Percentiles rank a stretch among this genome's conserved stretches.
These are phyloP conservation scores for Termitomyces sp. DNA, from an alignment of 1,284 basidiomycete genomes.

Conservation along the genomic window DNA sequence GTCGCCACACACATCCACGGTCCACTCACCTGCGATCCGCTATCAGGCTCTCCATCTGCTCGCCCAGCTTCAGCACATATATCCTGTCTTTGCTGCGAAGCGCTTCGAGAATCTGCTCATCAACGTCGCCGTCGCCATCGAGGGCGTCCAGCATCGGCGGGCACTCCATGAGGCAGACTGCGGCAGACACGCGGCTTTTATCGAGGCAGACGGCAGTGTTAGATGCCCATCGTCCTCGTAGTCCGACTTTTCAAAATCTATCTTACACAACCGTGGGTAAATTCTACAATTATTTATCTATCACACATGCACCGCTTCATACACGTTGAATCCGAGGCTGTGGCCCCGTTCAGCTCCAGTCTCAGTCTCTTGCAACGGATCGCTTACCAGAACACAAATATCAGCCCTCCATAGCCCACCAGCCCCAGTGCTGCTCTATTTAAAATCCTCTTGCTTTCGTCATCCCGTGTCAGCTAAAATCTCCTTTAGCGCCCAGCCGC, in stretches of 20 bases:
- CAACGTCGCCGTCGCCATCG: conserved; percentile 58
- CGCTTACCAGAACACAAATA: conserved; percentile 86
- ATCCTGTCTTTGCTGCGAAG: conserved; percentile 79
- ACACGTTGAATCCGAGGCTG: conserved; percentile 76
- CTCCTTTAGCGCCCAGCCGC: background rate
- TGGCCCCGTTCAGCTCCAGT: background rate
- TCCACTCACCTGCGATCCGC: conserved; percentile 53
- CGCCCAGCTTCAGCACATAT: conserved; percentile 78
- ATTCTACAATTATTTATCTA: conserved; percentile 1
- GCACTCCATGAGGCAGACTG: background rate
- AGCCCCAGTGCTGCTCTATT: conserved; percentile 64
- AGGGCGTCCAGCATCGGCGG: conserved; percentile 17
- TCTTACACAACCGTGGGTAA: conserved; percentile 19
- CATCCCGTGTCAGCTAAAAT: conserved; percentile 58
- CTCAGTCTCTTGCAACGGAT: background rate
- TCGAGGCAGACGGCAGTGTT: too few relatives aligned
- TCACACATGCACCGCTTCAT: conserved; percentile 41
- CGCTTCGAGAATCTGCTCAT: conserved; percentile 77
- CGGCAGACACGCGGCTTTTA: too few relatives aligned
- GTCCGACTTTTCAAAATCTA: conserved; percentile 7
- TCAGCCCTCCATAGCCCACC: conserved; percentile 70
- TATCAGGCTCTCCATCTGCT: conserved; percentile 74
- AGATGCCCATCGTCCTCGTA: background rate
- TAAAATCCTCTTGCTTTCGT: conserved; percentile 50
- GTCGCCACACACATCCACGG: too few relatives aligned